These are phyloP conservation scores for Flaveria sonorensis DNA, from an alignment of 129 eudicot species.

Conservation along the genomic window DNA sequence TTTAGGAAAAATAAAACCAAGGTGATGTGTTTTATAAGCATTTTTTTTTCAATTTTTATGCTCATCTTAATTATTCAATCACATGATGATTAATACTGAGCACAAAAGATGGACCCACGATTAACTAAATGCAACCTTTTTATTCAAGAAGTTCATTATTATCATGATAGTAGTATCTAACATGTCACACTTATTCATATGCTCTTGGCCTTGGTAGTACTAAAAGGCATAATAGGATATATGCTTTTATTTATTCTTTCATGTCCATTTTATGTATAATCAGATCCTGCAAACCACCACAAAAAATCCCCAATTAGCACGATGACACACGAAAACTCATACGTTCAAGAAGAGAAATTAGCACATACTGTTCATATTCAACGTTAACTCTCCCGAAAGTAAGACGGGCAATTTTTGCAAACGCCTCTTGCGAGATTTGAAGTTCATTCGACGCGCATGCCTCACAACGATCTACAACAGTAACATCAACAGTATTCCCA, in stretches of 20 bases:
- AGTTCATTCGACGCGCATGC: constrained; percentile 21
- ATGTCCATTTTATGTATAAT: not conserved
- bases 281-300: constrained; percentile 30
- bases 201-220: not conserved
- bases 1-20: too few relatives aligned
- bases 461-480: constrained; percentile 29
- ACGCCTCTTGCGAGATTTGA: constrained; percentile 31
- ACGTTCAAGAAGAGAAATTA: not conserved
- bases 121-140: constrained; percentile 3
- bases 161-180: not conserved
- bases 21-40: too few relatives aligned
- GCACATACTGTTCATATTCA: constrained; percentile 27
- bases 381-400: constrained; percentile 30
- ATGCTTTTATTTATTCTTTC: constrained; percentile 7
- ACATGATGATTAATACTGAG: too few relatives aligned
- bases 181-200: constrained; percentile 14
- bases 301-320: constrained; percentile 11
- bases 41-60: too few relatives aligned
- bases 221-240: not conserved
- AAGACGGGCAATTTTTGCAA: constrained; percentile 32
- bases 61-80: too few relatives aligned
- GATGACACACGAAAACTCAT: not conserved
- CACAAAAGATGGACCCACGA: not conserved
- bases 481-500: constrained; percentile 29
- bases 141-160: constrained; percentile 6